A percentile compares a stretch with the other conserved stretches of the same genome.
These are phyloP conservation scores for Xylaria arbuscula DNA, from an alignment of 2,329 filamentous ascomycete genomes.

Conservation along the genomic window DNA sequence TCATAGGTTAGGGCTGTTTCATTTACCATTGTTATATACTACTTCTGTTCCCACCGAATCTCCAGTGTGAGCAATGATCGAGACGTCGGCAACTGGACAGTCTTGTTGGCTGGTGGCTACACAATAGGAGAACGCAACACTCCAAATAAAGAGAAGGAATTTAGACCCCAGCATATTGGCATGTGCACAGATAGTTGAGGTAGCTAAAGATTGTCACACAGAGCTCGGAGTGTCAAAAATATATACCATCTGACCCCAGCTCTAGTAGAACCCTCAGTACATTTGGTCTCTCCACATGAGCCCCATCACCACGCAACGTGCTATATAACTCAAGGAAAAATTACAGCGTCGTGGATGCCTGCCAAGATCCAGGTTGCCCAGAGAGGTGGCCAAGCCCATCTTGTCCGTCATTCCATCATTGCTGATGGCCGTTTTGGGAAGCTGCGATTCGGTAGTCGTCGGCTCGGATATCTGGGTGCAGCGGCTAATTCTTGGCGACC, in stretches of 20 bases:
- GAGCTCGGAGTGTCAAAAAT: not conserved
- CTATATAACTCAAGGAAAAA: slow-evolving; percentile 13
- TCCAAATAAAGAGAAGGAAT: slow-evolving; percentile 42
- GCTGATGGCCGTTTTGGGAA: slow-evolving; percentile 26
- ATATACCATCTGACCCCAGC: slow-evolving; percentile 14
- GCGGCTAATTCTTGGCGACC: slow-evolving; percentile 33
- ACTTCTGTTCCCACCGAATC: slow-evolving; percentile 47
- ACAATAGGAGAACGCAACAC: slow-evolving; percentile 31
- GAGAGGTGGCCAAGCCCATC: slow-evolving; percentile 33
- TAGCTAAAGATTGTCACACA: not conserved
- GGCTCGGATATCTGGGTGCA: slow-evolving; percentile 25
- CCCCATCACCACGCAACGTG: slow-evolving; percentile 17
- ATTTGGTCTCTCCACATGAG: slow-evolving; percentile 19
- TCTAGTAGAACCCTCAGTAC: not conserved
- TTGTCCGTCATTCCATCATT: slow-evolving; percentile 11
- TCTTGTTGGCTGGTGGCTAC: slow-evolving; percentile 27
- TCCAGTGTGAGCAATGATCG: slow-evolving; percentile 47
- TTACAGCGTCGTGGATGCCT: slow-evolving; percentile 6
- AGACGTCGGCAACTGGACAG: slow-evolving; percentile 45
- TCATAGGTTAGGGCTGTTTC: not conserved
- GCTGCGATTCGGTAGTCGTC: slow-evolving; percentile 23
- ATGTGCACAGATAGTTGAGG: not conserved
- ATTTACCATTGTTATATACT: slow-evolving; percentile 46
- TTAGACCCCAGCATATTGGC: slow-evolving; percentile 40
- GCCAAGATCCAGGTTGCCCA: slow-evolving; percentile 28